Evolutionary conservation across 139 green algal species (phyloP).

Genomic region (Eudorina sp.): DNA sequence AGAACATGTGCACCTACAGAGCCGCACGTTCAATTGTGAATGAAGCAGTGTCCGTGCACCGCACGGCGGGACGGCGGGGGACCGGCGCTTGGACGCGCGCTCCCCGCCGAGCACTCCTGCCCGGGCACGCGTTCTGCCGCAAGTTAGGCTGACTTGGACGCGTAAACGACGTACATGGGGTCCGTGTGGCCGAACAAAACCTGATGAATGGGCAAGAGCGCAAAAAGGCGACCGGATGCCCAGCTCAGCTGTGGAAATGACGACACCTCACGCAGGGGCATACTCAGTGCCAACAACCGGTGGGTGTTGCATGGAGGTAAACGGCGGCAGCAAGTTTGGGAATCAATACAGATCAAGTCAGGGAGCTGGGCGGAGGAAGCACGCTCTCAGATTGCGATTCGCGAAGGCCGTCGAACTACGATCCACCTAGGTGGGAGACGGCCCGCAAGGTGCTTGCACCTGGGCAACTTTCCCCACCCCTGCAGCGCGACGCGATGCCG

Average conservation of each 20-base stretch:
- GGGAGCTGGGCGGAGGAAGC: background rate
- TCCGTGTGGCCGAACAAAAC: constrained; percentile 51
- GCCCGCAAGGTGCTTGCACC: no score
- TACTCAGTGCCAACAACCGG: background rate
- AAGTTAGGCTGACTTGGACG: constrained; percentile 33
- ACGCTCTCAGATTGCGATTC: background rate
- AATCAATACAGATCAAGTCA: background rate
- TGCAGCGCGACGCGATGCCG: background rate
- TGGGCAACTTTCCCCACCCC: no score
- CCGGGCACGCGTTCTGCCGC: no score
- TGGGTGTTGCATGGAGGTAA: no score
- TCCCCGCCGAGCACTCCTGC: no score
- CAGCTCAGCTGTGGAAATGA: background rate
- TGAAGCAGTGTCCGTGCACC: no score
- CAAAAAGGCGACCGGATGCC: background rate
- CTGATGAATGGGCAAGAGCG: background rate
- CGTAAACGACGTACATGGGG: constrained; percentile 71
- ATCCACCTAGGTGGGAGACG: background rate
- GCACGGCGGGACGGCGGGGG: no score
- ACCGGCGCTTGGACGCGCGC: no score
- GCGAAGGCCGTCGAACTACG: background rate
- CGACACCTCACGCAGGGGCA: no score
- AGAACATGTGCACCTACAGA: no score
- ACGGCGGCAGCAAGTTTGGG: background rate
- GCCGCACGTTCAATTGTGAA: no score